A percentile compares a stretch with the other conserved stretches of the same genome.
These are phyloP conservation scores for Anisodus acutangulus DNA, from an alignment of 257 asterid genomes.

Conservation along the genomic window DNA sequence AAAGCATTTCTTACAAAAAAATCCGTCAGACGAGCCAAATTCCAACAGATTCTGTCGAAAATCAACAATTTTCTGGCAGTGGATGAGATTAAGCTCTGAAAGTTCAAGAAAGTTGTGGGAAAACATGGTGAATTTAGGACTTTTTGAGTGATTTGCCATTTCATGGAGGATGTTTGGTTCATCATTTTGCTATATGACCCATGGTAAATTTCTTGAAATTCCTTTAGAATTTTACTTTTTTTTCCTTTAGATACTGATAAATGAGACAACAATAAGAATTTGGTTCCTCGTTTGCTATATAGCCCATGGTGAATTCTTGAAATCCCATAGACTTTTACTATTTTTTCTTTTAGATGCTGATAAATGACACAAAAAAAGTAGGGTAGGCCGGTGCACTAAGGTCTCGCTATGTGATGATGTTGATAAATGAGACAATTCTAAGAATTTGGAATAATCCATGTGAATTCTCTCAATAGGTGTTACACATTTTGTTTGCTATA, in stretches of 20 bases:
- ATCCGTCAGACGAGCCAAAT: neutral
- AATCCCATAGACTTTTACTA: neutral
- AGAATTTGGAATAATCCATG: neutral
- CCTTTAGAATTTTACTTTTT: neutral
- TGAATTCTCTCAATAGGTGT: neutral
- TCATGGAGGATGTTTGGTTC: neutral
- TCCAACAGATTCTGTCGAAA: neutral
- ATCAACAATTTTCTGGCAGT: neutral
- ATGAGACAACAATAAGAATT: neutral
- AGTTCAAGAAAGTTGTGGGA: constrained; percentile 72
- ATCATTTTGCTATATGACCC: neutral
- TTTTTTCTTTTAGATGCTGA: neutral
- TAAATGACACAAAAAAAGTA: too few species aligned
- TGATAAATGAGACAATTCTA: neutral
- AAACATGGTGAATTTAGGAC: constrained; percentile 59
- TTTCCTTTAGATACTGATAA: neutral
- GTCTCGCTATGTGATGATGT: neutral
- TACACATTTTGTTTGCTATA: neutral
- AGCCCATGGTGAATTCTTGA: neutral
- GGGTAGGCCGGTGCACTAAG: too few species aligned
- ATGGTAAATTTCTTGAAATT: neutral
- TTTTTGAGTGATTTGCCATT: constrained; percentile 2
- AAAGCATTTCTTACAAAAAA: too few species aligned
- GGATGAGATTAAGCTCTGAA: neutral
- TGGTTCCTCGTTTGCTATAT: neutral